Evolutionary conservation across 495 filamentous ascomycete genomes (phyloP), one percentile per base, ranked within the genome.

Genomic region (Pseudoneurospora amorphoporcata): DNA sequence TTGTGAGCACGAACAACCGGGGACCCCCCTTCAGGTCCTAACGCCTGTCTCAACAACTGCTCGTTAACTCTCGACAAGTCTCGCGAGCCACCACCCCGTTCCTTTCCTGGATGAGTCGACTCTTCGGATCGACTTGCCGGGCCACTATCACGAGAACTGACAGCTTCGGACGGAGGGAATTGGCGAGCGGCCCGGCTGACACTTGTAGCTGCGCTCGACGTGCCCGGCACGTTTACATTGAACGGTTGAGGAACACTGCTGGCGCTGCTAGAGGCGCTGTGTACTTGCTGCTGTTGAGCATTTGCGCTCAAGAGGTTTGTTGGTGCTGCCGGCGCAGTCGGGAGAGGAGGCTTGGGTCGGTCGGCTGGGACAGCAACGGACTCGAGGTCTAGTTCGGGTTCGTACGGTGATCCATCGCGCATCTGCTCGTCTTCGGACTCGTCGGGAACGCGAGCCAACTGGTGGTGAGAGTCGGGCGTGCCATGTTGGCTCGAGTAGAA

Each of bases 401-500:
- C 77, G 69, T 80, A 81, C 3, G 78, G 76, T 29, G 77, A 81
- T 8, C 72, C 75, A 72, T 80, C 78, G 68, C 79, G 81, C 79
- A 83, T 78, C 72, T 82, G 79, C 68, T 83, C 78, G 72, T 86
- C 85, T 73, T 84, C 85, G 17, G 83, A 73, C 69, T 83, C 79
- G 72, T 80, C 78, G 42, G 79, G 84, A 19, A 81, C 71, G 65
- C 82, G 82, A 17, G 83, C 81, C 9, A 81, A 77, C 70, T 79
- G 78, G 68, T 77, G 81, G 3, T 65, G 53, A 16, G 81, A 81
- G 47, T 84, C 81, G 42, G 86, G 85, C 0, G 85, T 86, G 71
- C 85, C 84, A 79, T 83, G 81, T 82, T 89, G 90, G 84, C 93
- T 97, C 68, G 94, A 97, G 83, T 98, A 97, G 81, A 95, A 95